Conservation (phyloP, 495 filamentous ascomycete genomes). For the Penicillium simplicissimum region DNA sequence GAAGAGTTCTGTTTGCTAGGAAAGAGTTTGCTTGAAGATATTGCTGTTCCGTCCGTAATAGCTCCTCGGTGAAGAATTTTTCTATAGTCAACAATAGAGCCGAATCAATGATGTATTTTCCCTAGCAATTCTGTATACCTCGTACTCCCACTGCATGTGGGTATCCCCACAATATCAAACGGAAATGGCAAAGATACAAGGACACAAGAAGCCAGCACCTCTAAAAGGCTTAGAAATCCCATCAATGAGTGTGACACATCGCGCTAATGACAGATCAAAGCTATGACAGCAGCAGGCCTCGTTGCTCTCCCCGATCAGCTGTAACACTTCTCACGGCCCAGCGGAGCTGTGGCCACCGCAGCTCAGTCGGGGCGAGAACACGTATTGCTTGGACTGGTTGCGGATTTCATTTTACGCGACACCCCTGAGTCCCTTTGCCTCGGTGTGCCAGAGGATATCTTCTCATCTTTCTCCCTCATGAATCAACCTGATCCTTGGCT, state of each 20-base stretch:
- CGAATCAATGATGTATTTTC: not conserved
- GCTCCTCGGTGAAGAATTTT: not conserved
- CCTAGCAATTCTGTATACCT: not conserved
- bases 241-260: not conserved
- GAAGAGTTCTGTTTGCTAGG: not conserved
- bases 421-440: not conserved
- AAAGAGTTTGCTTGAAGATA: not conserved
- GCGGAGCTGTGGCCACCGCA: slow-evolving; percentile 1
- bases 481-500: not conserved
- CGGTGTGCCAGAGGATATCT: not conserved
- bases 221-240: not conserved
- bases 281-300: not conserved
- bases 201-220: not conserved
- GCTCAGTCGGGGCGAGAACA: not conserved
- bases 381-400: not conserved
- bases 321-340: not conserved
- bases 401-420: not conserved
- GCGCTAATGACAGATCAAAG: not conserved
- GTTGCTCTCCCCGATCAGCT: not conserved
- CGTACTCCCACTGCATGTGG: not conserved
- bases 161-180: slow-evolving; percentile 4
- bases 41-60: not conserved
- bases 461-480: not conserved
- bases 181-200: not conserved
- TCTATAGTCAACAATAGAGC: not conserved